Percentiles rank a stretch among this genome's conserved stretches.
These are phyloP conservation scores for Penicillium hordei DNA, from an alignment of 2,329 filamentous ascomycete genomes.

Conservation along the genomic window DNA sequence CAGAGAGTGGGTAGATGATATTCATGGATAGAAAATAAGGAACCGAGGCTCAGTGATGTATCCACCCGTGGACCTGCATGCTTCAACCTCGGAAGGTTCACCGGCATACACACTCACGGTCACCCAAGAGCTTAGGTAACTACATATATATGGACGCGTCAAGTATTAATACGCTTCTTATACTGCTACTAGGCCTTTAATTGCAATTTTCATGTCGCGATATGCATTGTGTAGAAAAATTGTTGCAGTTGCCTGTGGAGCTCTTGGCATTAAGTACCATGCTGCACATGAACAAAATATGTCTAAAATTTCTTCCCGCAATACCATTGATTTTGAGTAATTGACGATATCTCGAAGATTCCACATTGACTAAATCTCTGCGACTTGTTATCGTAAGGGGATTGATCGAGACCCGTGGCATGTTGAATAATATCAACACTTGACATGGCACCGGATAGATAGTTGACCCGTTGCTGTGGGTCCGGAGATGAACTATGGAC, in stretches of 20 bases:
- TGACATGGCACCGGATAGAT: background rate
- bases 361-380: too few species aligned
- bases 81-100: background rate
- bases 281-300: background rate
- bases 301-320: background rate
- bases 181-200: background rate
- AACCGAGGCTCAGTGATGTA: background rate
- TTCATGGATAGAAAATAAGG: background rate
- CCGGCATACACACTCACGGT: background rate
- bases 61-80: background rate
- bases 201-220: background rate
- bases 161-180: too few species aligned
- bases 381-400: background rate
- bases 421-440: background rate
- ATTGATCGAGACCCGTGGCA: background rate
- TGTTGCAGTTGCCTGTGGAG: background rate
- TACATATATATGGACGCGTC: too few species aligned
- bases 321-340: background rate
- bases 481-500: background rate
- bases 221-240: background rate
- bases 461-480: background rate
- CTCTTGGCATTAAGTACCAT: background rate
- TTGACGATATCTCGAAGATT: too few species aligned
- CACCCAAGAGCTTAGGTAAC: background rate
- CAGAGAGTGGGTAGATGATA: background rate